Percentiles rank a stretch among this genome's conserved stretches.
Evolutionary conservation across 106 monocot genomes (phyloP).

Genomic region (Xerophyta viscosa): DNA sequence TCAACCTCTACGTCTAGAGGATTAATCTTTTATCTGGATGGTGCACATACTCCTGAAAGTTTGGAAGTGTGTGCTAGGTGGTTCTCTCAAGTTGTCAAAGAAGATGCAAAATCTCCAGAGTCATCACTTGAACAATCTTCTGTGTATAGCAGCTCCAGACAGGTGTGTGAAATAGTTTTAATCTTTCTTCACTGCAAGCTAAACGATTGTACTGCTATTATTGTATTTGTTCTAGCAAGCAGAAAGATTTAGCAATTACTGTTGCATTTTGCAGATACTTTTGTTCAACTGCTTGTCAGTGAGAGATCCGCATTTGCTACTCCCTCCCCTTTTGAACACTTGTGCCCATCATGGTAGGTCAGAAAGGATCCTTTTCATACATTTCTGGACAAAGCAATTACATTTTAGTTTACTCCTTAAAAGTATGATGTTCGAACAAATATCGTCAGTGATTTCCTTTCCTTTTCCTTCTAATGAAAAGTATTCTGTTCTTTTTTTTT

Average conservation of each 20-base stretch:
- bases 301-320: slow-evolving; percentile 80
- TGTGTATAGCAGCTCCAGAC: slow-evolving; percentile 7
- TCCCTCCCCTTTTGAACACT: slow-evolving; percentile 57
- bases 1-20: slow-evolving; percentile 12
- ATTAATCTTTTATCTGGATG: slow-evolving; percentile 84
- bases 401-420: too few relatives aligned
- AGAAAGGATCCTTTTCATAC: background rate
- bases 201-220: background rate
- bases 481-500: too few relatives aligned
- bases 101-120: slow-evolving; percentile 17
- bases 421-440: too few relatives aligned
- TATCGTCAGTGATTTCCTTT: too few relatives aligned
- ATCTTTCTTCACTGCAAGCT: background rate
- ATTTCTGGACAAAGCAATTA: too few relatives aligned
- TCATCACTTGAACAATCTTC: slow-evolving; percentile 4
- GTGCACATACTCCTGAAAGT: slow-evolving; percentile 97
- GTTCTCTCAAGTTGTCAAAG: slow-evolving; percentile 62
- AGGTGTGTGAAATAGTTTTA: slow-evolving; percentile 12
- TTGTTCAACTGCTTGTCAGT: slow-evolving; percentile 96
- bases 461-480: too few relatives aligned
- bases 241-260: slow-evolving; percentile 3
- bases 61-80: slow-evolving; percentile 84
- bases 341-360: slow-evolving; percentile 68
- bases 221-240: too few relatives aligned
- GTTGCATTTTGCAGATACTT: slow-evolving; percentile 55